These are phyloP conservation scores for Salix brachista DNA, from an alignment of 345 rosid species.

Conservation along the genomic window DNA sequence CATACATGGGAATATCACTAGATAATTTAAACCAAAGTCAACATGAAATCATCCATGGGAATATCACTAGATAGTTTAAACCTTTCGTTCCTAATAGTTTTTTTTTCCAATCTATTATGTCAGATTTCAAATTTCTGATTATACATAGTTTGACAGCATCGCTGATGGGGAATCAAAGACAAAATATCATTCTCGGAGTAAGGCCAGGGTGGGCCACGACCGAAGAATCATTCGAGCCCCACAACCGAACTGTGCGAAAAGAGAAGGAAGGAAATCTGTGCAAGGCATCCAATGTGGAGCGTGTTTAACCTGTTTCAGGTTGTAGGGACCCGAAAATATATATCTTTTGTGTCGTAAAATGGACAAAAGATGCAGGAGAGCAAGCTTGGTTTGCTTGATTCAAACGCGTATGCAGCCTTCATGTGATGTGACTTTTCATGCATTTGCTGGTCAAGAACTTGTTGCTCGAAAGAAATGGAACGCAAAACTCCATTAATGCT, in stretches of 20 bases:
- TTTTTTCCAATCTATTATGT: neutral
- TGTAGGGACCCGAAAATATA: neutral
- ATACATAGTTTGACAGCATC: neutral
- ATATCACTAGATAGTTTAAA: no score
- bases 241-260: neutral
- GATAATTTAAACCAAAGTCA: no score
- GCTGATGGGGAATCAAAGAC: neutral
- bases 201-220: neutral
- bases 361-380: neutral
- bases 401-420: neutral
- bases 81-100: no score
- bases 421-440: slow-evolving; percentile 3
- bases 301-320: neutral
- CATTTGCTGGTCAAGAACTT: neutral
- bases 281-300: neutral
- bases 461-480: neutral
- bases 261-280: neutral
- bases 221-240: slow-evolving; percentile 5
- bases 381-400: neutral
- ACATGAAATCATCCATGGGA: no score
- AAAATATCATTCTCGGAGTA: neutral
- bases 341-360: neutral
- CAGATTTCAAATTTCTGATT: neutral
- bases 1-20: no score
- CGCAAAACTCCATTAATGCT: neutral